Evolutionary conservation across 2,329 filamentous ascomycete genomes (phyloP).

Genomic region (Ilyonectria sp.): DNA sequence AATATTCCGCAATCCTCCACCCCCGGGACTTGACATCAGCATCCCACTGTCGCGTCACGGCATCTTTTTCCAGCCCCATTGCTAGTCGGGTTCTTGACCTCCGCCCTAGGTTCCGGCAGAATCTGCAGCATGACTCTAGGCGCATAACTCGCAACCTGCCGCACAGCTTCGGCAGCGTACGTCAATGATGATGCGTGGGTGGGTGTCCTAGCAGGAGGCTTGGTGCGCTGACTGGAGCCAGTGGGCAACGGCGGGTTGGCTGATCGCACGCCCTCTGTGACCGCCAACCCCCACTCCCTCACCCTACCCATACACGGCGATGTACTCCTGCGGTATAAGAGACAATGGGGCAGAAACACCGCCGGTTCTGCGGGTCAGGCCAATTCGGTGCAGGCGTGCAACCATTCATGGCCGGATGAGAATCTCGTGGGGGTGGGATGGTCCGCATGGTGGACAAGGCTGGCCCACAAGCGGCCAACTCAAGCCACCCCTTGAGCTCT

Average conservation of each 20-base stretch:
- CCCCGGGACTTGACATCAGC: conserved; percentile 21
- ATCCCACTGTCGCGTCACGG: not conserved
- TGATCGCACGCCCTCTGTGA: conserved; percentile 11
- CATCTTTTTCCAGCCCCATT: conserved; percentile 6
- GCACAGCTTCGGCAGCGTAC: conserved; percentile 12
- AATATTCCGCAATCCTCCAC: conserved; percentile 14
- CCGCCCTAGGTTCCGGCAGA: not conserved
- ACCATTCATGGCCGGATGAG: not conserved
- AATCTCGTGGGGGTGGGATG: conserved; percentile 4
- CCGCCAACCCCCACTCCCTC: conserved; percentile 9
- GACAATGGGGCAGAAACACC: conserved; percentile 1
- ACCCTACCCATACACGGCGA: conserved; percentile 13
- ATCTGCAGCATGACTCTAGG: conserved; percentile 13
- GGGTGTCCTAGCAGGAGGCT: not conserved
- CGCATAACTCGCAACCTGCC: conserved; percentile 11
- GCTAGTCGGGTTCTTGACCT: conserved; percentile 17
- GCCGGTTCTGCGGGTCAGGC: conserved; percentile 11
- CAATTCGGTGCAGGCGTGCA: conserved; percentile 15
- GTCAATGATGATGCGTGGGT: conserved; percentile 21
- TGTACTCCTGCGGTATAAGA: conserved; percentile 7
- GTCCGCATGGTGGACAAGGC: not conserved
- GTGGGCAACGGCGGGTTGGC: conserved; percentile 13
- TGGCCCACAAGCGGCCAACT: not conserved
- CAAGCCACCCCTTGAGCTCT: conserved; percentile 9
- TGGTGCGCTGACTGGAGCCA: conserved; percentile 4